Evolutionary conservation across 2,329 filamentous ascomycete genomes (phyloP), one percentile per base, ranked within the genome.

Genomic region (Chaetomiaceae sp.): DNA sequence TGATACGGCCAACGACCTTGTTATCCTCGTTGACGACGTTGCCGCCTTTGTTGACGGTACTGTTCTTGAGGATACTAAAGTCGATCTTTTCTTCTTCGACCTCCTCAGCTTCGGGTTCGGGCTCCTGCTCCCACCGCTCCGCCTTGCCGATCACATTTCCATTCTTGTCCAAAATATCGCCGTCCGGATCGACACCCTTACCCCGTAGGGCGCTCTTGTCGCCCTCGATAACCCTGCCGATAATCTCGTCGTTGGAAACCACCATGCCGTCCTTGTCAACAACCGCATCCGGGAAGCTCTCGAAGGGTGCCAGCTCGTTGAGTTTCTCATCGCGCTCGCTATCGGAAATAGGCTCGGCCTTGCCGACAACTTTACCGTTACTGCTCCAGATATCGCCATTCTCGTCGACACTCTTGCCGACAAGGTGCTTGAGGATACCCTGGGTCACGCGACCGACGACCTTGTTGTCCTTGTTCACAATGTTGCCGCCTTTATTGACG

Each of bases 331-430:
- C 76, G 4, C 75, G 73, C 59, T 83, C 79, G 14, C 67, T 67
- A 3, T 77, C 71, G 3, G 84, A 78, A 54, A 86, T 78, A 11
- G 85, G 78, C 68, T 89, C 84, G 40, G 78, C 82, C 48, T 79
- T 79, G 27, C 86, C 86, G 46, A 89, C 78, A 33, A 86, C 74
- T 66, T 87, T 80, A 55, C 86, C 86, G 5, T 75, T 74, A 56
- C 88, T 84, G 63, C 84, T 84, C 81, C 82, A 89, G 70, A 89
- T 84, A 58, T 85, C 75, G 40, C 86, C 86, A 32, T 86, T 71
- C 49, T 80, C 81, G 57, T 88, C 85, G 30, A 82, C 73, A 63
- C 80, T 79, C 62, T 79, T 81, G 61, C 84, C 84, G 29, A 84
- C 68, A 5, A 89, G 75, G 57, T 85, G 75, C 67, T 84, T 80